Percentiles rank a stretch among this genome's conserved stretches.
Evolutionary conservation across 441 rosid genomes (phyloP).

Genomic region (Breynia disticha): DNA sequence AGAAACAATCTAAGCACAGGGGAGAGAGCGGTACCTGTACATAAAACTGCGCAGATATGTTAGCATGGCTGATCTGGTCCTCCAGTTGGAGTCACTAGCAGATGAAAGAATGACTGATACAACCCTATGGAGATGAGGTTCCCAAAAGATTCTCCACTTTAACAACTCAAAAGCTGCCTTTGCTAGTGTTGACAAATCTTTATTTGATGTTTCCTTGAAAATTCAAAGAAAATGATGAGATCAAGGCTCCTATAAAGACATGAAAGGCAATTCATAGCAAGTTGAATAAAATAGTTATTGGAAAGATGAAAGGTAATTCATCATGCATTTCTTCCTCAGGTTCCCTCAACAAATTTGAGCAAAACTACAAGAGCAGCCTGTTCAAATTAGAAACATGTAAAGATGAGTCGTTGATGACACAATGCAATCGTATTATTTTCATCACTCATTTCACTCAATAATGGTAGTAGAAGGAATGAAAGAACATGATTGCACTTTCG

Average conservation of each 20-base stretch:
- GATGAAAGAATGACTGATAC: slow-evolving; percentile 64
- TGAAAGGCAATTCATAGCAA: not conserved
- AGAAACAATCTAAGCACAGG: not conserved
- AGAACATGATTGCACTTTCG: too few species aligned
- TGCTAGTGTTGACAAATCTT: slow-evolving; percentile 91
- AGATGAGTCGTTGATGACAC: too few species aligned
- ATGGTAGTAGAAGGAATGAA: too few species aligned
- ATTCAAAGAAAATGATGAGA: slow-evolving; percentile 18
- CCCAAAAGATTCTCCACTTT: slow-evolving; percentile 83
- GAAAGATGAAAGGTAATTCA: too few species aligned
- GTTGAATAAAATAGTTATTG: too few species aligned
- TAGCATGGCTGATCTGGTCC: slow-evolving; percentile 89
- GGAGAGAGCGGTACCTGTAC: slow-evolving; percentile 57
- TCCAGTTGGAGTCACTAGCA: slow-evolving; percentile 83
- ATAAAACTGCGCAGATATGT: slow-evolving; percentile 91
- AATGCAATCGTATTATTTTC: too few species aligned
- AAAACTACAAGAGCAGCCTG: not conserved
- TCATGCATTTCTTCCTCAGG: not conserved
- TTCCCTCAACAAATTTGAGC: not conserved
- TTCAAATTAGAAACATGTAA: not conserved
- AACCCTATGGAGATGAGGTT: slow-evolving; percentile 72
- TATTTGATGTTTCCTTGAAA: slow-evolving; percentile 87
- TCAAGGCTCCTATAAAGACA: not conserved
- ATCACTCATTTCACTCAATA: too few species aligned
- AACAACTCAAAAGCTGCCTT: slow-evolving; percentile 93